Percentiles rank a stretch among this genome's conserved stretches.
These are phyloP conservation scores for Mycena citricolor DNA, from an alignment of 1,284 basidiomycete genomes.

Conservation along the genomic window DNA sequence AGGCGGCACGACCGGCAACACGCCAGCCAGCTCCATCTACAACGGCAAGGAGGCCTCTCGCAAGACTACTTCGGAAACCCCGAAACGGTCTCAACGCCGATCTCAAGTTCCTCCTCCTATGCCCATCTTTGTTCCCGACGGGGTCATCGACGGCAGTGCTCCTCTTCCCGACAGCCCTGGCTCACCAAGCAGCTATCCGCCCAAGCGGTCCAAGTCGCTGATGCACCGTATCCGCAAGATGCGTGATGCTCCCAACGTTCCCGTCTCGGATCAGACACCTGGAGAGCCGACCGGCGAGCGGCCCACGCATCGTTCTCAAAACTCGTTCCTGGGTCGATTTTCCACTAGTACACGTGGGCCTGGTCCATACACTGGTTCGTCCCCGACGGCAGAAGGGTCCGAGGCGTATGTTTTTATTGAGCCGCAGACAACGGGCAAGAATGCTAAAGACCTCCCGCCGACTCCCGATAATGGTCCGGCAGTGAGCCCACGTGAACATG, in stretches of 20 bases:
- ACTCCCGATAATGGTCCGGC: slow-evolving; percentile 36
- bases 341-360: slow-evolving; percentile 36
- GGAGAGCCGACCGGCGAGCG: slow-evolving; percentile 37
- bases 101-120: slow-evolving; percentile 70
- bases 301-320: slow-evolving; percentile 66
- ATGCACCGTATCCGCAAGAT: slow-evolving; percentile 84
- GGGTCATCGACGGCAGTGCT: slow-evolving; percentile 37
- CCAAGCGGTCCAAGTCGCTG: slow-evolving; percentile 74
- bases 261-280: slow-evolving; percentile 56
- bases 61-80: slow-evolving; percentile 25
- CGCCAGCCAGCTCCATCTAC: slow-evolving; percentile 63
- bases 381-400: slow-evolving; percentile 37
- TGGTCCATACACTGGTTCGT: slow-evolving; percentile 13
- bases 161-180: slow-evolving; percentile 36
- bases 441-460: slow-evolving; percentile 67
- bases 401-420: slow-evolving; percentile 69
- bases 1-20: slow-evolving; percentile 57
- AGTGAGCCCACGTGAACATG: slow-evolving; percentile 21
- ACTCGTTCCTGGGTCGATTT: slow-evolving; percentile 75
- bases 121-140: slow-evolving; percentile 69
- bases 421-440: slow-evolving; percentile 43
- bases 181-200: slow-evolving; percentile 41
- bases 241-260: slow-evolving; percentile 79
- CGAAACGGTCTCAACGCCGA: slow-evolving; percentile 41
- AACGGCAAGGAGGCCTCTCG: slow-evolving; percentile 52